phyloP scores from a whole-genome alignment of 257 asterid genomes.

The Coffea canephora region DNA sequence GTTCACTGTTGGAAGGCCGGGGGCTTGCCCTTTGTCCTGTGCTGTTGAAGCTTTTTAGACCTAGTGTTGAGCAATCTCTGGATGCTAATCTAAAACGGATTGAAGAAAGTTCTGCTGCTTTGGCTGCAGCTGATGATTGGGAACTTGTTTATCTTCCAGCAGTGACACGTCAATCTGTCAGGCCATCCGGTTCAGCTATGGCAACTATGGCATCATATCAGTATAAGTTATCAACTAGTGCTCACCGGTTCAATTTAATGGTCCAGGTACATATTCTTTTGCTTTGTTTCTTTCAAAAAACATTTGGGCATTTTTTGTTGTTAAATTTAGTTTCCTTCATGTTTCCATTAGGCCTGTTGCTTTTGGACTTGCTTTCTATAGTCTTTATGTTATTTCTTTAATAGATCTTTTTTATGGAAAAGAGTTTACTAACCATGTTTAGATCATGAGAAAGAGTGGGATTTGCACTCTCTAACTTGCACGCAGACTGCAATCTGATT shows the following conservation, averaged over 20 bases:
- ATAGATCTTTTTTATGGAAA: neutral
- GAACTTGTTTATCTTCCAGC: slow-evolving; percentile 80
- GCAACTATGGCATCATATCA: slow-evolving; percentile 51
- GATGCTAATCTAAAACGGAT: slow-evolving; percentile 96
- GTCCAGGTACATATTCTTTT: slow-evolving; percentile 68
- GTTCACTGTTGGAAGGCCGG: slow-evolving; percentile 87
- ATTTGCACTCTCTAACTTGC: neutral
- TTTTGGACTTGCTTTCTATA: neutral
- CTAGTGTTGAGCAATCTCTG: slow-evolving; percentile 95
- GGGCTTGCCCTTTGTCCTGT: slow-evolving; percentile 97
- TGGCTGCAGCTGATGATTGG: slow-evolving; percentile 99
- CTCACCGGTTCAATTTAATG: slow-evolving; percentile 91
- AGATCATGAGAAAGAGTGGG: neutral
- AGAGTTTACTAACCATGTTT: neutral
- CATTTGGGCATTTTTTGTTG: neutral
- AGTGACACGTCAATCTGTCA: slow-evolving; percentile 60
- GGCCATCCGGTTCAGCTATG: slow-evolving; percentile 46
- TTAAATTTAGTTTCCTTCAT: neutral
- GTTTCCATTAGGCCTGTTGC: neutral
- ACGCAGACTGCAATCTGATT: neutral
- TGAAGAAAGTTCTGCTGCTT: slow-evolving; percentile 95
- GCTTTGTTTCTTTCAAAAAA: neutral
- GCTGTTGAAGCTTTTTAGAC: slow-evolving; percentile 86
- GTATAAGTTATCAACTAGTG: slow-evolving; percentile 91
- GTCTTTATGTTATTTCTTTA: neutral